phyloP scores from a whole-genome alignment of 176 grass and related monocot genomes.

The Hordeum marinum region DNA sequence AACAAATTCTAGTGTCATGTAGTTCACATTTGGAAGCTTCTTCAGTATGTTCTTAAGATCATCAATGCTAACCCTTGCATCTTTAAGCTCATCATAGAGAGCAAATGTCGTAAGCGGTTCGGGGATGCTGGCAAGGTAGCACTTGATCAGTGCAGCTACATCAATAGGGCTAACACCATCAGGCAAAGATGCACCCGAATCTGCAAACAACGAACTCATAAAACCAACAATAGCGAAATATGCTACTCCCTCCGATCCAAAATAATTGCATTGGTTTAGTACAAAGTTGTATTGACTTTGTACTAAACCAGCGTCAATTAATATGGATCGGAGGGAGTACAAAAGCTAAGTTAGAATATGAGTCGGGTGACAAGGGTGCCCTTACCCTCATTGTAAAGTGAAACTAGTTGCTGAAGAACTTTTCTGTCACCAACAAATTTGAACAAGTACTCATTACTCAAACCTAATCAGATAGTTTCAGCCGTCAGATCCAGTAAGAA shows the following conservation, averaged over 20 bases:
- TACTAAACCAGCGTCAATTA: no score
- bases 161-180: slow-evolving; percentile 64
- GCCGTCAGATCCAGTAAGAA: slow-evolving; percentile 16
- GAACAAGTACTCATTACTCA: slow-evolving; percentile 85
- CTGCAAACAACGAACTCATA: slow-evolving; percentile 44
- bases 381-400: slow-evolving; percentile 91
- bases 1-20: slow-evolving; percentile 92
- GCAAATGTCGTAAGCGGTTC: slow-evolving; percentile 76
- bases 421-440: slow-evolving; percentile 84
- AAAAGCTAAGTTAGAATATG: slow-evolving; percentile 18
- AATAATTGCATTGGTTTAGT: no score
- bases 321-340: no score
- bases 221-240: not conserved
- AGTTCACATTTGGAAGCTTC: slow-evolving; percentile 96
- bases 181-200: slow-evolving; percentile 72
- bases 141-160: slow-evolving; percentile 80
- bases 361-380: slow-evolving; percentile 20
- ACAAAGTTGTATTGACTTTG: no score
- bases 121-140: slow-evolving; percentile 90
- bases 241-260: not conserved
- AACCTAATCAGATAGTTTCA: slow-evolving; percentile 41
- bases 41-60: slow-evolving; percentile 95
- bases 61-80: slow-evolving; percentile 72
- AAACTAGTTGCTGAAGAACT: slow-evolving; percentile 76
- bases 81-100: slow-evolving; percentile 68